Conservation (phyloP, 306 rosid genomes). For the Prunus mira region DNA sequence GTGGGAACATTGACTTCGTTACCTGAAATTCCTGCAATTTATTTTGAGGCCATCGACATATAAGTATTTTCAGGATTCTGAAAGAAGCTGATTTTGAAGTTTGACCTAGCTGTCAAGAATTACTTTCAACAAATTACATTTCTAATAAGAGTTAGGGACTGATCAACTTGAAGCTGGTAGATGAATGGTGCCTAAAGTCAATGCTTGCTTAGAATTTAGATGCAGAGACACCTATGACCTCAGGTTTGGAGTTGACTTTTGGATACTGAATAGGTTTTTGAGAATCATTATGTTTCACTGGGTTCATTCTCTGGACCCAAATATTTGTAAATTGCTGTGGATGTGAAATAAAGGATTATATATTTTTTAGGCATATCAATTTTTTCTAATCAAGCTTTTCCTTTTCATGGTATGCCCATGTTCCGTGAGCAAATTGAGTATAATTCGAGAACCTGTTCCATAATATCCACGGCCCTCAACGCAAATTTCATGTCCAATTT, state of each 20-base stretch:
- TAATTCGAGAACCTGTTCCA: too few species aligned
- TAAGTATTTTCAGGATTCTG: slow-evolving; percentile 7
- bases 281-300: neutral
- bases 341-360: neutral
- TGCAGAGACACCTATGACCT: neutral
- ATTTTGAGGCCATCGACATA: slow-evolving; percentile 32
- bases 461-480: too few species aligned
- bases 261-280: neutral
- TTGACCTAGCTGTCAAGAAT: neutral
- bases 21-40: slow-evolving; percentile 38
- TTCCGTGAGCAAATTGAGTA: too few species aligned
- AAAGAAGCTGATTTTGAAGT: neutral
- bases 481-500: too few species aligned
- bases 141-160: neutral
- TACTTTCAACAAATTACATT: neutral
- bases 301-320: neutral
- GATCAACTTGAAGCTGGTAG: neutral
- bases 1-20: slow-evolving; percentile 28
- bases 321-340: neutral
- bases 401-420: too few species aligned
- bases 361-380: neutral
- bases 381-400: too few species aligned
- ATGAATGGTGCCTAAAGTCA: neutral
- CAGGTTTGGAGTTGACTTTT: neutral
- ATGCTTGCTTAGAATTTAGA: neutral